Percentiles rank a stretch among this genome's conserved stretches.
Evolutionary conservation across 345 rosid species (phyloP).

Genomic region (Corchorus capsularis): DNA sequence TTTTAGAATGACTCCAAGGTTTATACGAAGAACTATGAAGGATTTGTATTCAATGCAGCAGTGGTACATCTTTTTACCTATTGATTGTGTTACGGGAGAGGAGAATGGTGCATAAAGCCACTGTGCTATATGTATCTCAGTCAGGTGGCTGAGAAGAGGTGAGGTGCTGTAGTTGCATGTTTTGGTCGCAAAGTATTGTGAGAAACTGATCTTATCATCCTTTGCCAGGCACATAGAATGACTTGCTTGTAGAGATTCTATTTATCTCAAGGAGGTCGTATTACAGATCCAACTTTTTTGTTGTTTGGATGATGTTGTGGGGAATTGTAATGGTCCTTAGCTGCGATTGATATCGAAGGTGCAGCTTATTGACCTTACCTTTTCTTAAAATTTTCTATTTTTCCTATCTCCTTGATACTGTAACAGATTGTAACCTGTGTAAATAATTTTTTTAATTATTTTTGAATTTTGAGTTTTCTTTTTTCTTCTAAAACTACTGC

Average conservation of each 20-base stretch:
- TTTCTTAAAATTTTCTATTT: background rate
- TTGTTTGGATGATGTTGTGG: background rate
- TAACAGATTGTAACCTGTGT: conserved; percentile 1
- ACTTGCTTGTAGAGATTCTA: background rate
- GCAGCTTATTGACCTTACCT: background rate
- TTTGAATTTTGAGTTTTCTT: background rate
- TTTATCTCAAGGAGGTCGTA: background rate
- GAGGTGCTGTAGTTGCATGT: background rate
- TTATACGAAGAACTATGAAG: background rate
- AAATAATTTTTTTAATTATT: background rate
- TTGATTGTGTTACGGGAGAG: background rate
- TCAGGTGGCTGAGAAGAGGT: background rate
- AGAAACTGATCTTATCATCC: background rate
- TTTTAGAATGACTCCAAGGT: background rate
- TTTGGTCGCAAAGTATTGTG: background rate
- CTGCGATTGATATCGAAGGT: background rate
- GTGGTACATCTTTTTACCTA: background rate
- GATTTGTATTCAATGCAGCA: background rate
- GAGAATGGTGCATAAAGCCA: background rate
- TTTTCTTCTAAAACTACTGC: background rate
- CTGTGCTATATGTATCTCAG: background rate
- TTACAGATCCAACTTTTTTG: background rate
- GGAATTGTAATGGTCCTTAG: background rate
- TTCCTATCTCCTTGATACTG: background rate
- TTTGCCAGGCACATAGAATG: conserved; percentile 14